Evolutionary conservation across 2,329 filamentous ascomycete species (phyloP).

Genomic region (Aspergillus sp.): DNA sequence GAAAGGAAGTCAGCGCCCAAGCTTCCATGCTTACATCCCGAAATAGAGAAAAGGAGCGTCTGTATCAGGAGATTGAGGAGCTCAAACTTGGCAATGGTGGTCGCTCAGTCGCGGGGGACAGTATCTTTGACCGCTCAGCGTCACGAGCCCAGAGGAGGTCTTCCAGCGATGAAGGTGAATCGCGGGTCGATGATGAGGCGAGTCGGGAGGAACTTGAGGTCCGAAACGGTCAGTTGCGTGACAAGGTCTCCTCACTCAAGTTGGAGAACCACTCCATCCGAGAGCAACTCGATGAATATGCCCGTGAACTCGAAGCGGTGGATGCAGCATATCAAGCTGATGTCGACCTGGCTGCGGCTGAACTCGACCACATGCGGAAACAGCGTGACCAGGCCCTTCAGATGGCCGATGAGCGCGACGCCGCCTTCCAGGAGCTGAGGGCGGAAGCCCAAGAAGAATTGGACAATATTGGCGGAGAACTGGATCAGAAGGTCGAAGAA

Average conservation of each 20-base stretch:
- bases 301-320: conserved; percentile 69
- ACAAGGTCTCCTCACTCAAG: conserved; percentile 77
- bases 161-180: conserved; percentile 56
- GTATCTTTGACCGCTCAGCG: conserved; percentile 86
- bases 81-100: conserved; percentile 68
- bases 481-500: conserved; percentile 64
- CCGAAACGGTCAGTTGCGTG: conserved; percentile 71
- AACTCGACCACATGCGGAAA: conserved; percentile 66
- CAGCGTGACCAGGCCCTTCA: conserved; percentile 81
- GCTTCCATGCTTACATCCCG: conserved; percentile 95
- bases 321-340: conserved; percentile 70
- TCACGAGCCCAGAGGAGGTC: conserved; percentile 72
- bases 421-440: conserved; percentile 43
- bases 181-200: conserved; percentile 50
- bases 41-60: conserved; percentile 85
- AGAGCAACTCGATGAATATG: conserved; percentile 68
- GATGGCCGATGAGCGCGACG: conserved; percentile 58
- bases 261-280: conserved; percentile 85
- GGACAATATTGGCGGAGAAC: conserved; percentile 52
- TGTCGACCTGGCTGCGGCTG: conserved; percentile 67
- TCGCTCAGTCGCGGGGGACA: conserved; percentile 64
- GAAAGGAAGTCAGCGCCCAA: conserved; percentile 87
- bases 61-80: conserved; percentile 96
- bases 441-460: conserved; percentile 54
- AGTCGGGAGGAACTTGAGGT: conserved; percentile 82